Evolutionary conservation across 176 grass and related monocot species (phyloP), one percentile per base, ranked within the genome.

Genomic region (Bonia amplexicaulis): DNA sequence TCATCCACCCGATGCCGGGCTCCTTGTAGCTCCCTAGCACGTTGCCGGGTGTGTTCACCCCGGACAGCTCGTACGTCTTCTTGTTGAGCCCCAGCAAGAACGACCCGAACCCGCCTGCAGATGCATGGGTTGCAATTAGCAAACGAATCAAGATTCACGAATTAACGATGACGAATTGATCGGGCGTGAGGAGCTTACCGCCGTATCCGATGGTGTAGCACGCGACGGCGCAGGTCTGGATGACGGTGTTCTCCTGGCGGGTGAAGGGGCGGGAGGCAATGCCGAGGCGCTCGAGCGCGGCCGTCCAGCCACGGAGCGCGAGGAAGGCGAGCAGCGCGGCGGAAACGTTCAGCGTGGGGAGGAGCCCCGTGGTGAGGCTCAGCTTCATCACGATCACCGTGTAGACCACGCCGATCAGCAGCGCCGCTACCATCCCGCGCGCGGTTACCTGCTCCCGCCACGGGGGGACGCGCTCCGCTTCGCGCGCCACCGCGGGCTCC

Each of bases 381-480:
- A 99, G 85, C 86, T 99, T 99, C 93, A 96, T 99, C 22, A 94
- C 90, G 76, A 99, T 96, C 64, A 99, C 96, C 33, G 84, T 92
- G 93, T 94, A 96, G 42, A 99, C 89, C 12, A 92, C 62, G 80
- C 96, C 96, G 13, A 99, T 92, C 12, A 81, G 71, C 60, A 90
- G 64, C 63, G 91, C 92, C 1, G 91, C 88, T 15, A 95, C 90
- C 11, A 99, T 69, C 2, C 96, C 96, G 26, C 96, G 89, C 15
- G 19, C 20, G 7, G 96, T 99, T 9, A 99, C 73, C 83, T 99
- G 96, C 81, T 90, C 88, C 5, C 80, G 87, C 96, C 96, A 99
- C 63, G 93, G 96, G 13, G 90, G 91, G 12, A 99, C 27, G 84
- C 88, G 81, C 77, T 86, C 87, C 65, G 85, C 79, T 49, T 49